These are phyloP conservation scores for Geotrichum australiense DNA, from an alignment of 1,139 yeast species.

Conservation along the genomic window DNA sequence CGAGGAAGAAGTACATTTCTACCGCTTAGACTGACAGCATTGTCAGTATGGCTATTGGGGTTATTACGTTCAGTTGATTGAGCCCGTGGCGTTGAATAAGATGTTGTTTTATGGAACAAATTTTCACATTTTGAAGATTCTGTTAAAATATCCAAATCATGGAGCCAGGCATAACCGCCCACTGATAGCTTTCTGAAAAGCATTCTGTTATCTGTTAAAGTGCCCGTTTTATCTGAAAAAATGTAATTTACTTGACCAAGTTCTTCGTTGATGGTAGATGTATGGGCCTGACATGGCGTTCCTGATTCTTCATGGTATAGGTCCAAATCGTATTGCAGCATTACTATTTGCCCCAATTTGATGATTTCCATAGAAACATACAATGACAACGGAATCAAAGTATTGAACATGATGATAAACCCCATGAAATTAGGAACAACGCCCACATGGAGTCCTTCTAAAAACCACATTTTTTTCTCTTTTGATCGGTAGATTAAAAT, in stretches of 20 bases:
- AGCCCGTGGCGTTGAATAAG: too few relatives aligned
- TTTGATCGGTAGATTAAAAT: conserved; percentile 44
- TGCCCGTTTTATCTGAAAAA: conserved; percentile 94
- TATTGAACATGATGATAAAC: conserved; percentile 91
- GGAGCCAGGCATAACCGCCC: conserved; percentile 85
- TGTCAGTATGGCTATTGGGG: conserved; percentile 29
- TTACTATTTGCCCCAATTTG: conserved; percentile 72
- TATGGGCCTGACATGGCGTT: conserved; percentile 90
- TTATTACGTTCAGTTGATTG: too few relatives aligned
- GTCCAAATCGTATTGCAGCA: conserved; percentile 84
- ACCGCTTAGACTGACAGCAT: conserved; percentile 33
- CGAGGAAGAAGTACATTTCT: too few relatives aligned
- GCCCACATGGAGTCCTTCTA: conserved; percentile 66
- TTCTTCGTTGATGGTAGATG: conserved; percentile 92
- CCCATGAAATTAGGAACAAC: conserved; percentile 90
- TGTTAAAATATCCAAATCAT: conserved; percentile 53
- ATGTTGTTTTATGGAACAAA: conserved; percentile 12
- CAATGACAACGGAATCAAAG: conserved; percentile 86
- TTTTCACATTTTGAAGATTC: conserved; percentile 8
- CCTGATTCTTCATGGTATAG: conserved; percentile 81
- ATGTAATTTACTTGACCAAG: conserved; percentile 91
- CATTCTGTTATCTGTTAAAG: conserved; percentile 88
- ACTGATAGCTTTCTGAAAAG: conserved; percentile 74
- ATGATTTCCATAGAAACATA: conserved; percentile 96
- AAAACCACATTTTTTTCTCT: conserved; percentile 56